Conservation (phyloP, 495 filamentous ascomycete genomes). For the Thozetella sp. region DNA sequence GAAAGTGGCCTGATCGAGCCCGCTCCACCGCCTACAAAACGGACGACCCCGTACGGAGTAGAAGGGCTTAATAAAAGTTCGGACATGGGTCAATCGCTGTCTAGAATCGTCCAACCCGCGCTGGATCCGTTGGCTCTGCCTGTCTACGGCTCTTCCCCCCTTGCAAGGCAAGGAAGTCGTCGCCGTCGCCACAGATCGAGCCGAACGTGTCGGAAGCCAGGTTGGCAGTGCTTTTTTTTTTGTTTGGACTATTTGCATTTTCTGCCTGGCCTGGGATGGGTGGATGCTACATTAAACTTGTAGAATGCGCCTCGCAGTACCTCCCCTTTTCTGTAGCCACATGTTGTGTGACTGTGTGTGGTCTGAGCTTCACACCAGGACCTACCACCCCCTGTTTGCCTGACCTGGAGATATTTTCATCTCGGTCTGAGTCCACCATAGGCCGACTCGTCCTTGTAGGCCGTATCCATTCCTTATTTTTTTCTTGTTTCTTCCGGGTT, state of each 20-base stretch:
- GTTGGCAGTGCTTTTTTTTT: too few species aligned
- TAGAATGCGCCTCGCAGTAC: neutral
- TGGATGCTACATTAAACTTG: too few species aligned
- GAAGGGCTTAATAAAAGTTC: neutral
- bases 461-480: neutral
- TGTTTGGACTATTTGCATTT: too few species aligned
- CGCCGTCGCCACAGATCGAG: too few species aligned
- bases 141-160: too few species aligned
- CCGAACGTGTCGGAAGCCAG: too few species aligned
- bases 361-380: neutral
- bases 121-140: neutral
- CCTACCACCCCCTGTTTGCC: neutral
- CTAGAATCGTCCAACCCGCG: neutral
- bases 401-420: neutral
- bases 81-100: neutral
- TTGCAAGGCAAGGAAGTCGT: too few species aligned
- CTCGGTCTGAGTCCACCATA: neutral
- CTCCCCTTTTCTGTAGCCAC: neutral
- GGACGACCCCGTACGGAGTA: slow-evolving; percentile 3
- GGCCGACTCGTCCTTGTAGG: neutral
- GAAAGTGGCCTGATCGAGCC: slow-evolving; percentile 31
- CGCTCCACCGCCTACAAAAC: neutral
- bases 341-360: neutral
- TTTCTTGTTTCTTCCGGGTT: neutral
- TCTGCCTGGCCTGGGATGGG: too few species aligned